Conservation (phyloP, 106 monocot genomes). For the Dioscorea zingiberensis region DNA sequence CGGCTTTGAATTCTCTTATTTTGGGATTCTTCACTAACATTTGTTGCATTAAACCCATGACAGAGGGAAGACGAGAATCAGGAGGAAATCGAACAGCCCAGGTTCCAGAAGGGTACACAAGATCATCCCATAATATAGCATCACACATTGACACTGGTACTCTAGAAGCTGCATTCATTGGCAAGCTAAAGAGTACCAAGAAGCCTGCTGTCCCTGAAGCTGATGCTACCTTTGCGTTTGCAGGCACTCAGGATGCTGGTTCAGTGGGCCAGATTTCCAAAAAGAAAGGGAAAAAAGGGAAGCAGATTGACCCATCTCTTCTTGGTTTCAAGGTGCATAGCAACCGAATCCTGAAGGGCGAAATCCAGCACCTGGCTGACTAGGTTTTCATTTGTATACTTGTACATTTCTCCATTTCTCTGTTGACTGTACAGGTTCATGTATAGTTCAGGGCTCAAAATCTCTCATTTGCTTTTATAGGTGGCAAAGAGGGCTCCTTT, state of each 20-base stretch:
- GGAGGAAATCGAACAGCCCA: conserved; percentile 2
- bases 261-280: conserved; percentile 27
- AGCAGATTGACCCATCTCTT: conserved; percentile 74
- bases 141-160: conserved; percentile 32
- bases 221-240: not conserved
- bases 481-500: no score
- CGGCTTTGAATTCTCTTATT: no score
- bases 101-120: no score
- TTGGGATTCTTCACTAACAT: no score
- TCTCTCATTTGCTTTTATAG: no score
- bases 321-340: conserved; percentile 87
- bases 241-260: conserved; percentile 25
- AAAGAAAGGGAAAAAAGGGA: conserved; percentile 77
- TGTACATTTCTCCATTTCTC: no score
- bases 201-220: conserved; percentile 22
- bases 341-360: conserved; percentile 84
- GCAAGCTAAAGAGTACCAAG: conserved; percentile 63
- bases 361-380: conserved; percentile 65
- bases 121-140: no score
- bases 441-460: no score
- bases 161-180: conserved; percentile 58
- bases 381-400: not conserved
- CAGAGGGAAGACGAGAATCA: conserved; percentile 27
- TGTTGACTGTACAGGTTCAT: no score
- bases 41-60: not conserved